Evolutionary conservation across 2,329 filamentous ascomycete genomes (phyloP).

Genomic region (Verticillium isaacii): DNA sequence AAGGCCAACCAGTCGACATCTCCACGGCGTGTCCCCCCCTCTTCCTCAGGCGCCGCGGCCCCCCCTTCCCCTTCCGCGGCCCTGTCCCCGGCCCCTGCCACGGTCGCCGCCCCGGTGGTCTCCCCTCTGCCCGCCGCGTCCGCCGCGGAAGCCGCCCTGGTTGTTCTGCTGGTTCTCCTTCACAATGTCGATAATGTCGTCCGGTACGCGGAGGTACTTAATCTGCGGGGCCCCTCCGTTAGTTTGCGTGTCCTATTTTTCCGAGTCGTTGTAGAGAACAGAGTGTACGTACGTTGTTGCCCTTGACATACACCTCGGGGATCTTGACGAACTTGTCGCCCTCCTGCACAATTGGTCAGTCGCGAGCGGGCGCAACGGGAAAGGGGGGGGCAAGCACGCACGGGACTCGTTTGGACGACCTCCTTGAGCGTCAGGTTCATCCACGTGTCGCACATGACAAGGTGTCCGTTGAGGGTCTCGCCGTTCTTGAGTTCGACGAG

Average conservation of each 20-base stretch:
- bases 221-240: slow-evolving; percentile 57
- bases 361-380: neutral
- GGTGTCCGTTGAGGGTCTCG: slow-evolving; percentile 93
- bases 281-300: slow-evolving; percentile 75
- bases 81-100: slow-evolving; percentile 42
- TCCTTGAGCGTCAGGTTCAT: slow-evolving; percentile 98
- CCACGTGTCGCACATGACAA: slow-evolving; percentile 98
- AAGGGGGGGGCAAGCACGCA: slow-evolving; percentile 29
- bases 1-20: neutral
- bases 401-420: slow-evolving; percentile 90
- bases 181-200: slow-evolving; percentile 92
- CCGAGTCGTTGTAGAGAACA: too few relatives aligned
- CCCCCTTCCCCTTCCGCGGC: slow-evolving; percentile 8
- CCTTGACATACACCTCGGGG: slow-evolving; percentile 92
- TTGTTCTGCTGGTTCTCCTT: slow-evolving; percentile 86
- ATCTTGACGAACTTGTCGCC: slow-evolving; percentile 91
- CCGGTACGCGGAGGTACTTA: slow-evolving; percentile 93
- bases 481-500: slow-evolving; percentile 96
- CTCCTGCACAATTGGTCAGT: slow-evolving; percentile 51
- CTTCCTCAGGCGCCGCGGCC: slow-evolving; percentile 3
- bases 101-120: slow-evolving; percentile 55
- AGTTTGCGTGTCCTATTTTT: neutral
- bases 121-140: slow-evolving; percentile 55
- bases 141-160: slow-evolving; percentile 57
- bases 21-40: neutral